Evolutionary conservation across 2,329 filamentous ascomycete species (phyloP).

Genomic region (Ceratocystis destructans): DNA sequence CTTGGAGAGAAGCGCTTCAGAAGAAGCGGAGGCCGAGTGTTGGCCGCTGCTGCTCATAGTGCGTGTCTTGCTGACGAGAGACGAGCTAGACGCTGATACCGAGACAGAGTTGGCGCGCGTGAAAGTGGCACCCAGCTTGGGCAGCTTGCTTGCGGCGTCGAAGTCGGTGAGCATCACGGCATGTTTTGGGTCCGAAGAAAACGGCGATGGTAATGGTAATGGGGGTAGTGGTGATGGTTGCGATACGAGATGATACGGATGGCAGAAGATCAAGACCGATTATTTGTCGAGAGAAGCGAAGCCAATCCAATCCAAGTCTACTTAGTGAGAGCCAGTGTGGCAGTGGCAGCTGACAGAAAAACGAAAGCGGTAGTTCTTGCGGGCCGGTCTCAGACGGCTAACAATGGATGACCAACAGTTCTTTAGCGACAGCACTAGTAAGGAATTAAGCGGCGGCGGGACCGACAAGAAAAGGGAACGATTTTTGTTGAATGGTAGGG

Average conservation of each 20-base stretch:
- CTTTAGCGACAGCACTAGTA: constrained; percentile 1
- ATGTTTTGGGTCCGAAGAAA: background rate
- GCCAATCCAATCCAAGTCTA: too few species aligned
- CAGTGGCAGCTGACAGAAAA: background rate
- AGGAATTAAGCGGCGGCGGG: constrained; percentile 2
- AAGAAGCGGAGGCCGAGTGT: constrained; percentile 30
- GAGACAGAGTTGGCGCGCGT: background rate
- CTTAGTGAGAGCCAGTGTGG: background rate
- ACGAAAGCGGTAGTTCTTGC: constrained; percentile 1
- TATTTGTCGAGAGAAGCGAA: too few species aligned
- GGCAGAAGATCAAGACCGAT: too few species aligned
- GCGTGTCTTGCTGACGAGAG: constrained; percentile 24
- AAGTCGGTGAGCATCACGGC: constrained; percentile 2
- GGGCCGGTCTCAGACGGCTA: background rate
- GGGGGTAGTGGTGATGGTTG: background rate
- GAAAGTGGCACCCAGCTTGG: background rate
- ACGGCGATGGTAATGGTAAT: background rate
- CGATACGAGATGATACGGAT: background rate
- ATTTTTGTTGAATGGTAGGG: background rate
- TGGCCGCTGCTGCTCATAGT: constrained; percentile 22
- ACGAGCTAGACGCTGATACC: background rate
- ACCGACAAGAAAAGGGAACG: background rate
- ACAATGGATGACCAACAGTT: background rate
- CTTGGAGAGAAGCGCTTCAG: constrained; percentile 31
- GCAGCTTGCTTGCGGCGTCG: constrained; percentile 1